Base-by-base conservation (phyloP, 2,329 filamentous ascomycete species). In the Epichloe bromicola region DNA sequence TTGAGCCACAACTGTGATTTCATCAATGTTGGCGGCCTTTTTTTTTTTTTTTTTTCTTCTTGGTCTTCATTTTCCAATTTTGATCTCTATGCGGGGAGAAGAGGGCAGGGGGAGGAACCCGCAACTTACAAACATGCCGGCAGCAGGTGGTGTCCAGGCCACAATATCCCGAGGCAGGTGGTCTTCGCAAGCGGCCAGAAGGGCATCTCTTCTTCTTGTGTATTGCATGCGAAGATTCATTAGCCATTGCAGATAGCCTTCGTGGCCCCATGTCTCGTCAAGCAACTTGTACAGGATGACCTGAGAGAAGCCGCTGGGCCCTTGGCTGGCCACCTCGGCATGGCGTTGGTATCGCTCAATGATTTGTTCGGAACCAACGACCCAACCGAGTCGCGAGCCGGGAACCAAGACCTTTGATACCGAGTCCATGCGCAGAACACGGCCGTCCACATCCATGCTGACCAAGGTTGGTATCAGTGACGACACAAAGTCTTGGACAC, bases 211-310 rank as follows among this genome's bases (percentile, higher is more conserved):
- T 54, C 91, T 80, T 57, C 74, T 72, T 1, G 90, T 93, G 64
- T 98, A 98, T 66, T 89, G 80, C 60, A 80, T 67, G 45, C 89
- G 79, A 60, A 97, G 71, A 63, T 88, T 78, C 63, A 93, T 86
- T 56, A 98, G 70, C 93, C 93, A 98, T 61, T 84, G 76, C 23
- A 98, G 68, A 63, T 94, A 98, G 2, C 90, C 90, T 41, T 80
- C 76, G 62, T 98, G 93, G 23, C 91, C 93, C 93, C 93, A 98
- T 47, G 83, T 82, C 67, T 95, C 88, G 57, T 98, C 93, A 2
- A 98, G 74, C 20, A 98, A 74, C 70, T 95, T 94, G 72, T 86
- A 90, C 50, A 97, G 70, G 8, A 91, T 74, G 20, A 93, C 73
- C 70, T 97, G 91, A 0, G 86, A 82, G 61, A 95, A 79, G 42